Conservation (phyloP, 2,329 filamentous ascomycete genomes). For the Hypocrella siamensis region DNA sequence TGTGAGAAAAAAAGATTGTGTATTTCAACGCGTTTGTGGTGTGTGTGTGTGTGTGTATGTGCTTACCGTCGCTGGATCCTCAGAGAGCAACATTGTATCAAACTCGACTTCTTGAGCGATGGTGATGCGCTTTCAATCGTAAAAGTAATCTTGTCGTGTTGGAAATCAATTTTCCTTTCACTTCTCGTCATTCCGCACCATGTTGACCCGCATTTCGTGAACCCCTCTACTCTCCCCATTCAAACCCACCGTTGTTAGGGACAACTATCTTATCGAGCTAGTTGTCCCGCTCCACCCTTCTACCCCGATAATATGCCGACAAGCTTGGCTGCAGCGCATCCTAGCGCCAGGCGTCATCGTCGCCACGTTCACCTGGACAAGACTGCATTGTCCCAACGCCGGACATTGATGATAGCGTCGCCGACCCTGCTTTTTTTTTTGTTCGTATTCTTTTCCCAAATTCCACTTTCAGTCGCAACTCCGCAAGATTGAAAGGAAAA, state of each 20-base stretch:
- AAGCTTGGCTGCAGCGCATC: background rate
- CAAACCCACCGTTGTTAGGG: slow-evolving; percentile 3
- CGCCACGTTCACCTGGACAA: slow-evolving; percentile 1
- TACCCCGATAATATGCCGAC: slow-evolving; percentile 2
- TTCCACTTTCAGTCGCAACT: too few relatives aligned
- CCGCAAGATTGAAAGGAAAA: background rate
- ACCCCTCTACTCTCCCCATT: background rate
- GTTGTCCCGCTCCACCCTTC: background rate
- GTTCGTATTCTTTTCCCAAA: too few relatives aligned
- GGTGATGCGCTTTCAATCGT: too few relatives aligned
- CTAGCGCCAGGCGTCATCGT: slow-evolving; percentile 4
- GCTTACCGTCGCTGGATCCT: slow-evolving; percentile 72
- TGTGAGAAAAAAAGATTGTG: background rate
- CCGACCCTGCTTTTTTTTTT: too few relatives aligned
- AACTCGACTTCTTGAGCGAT: background rate
- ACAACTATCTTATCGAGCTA: slow-evolving; percentile 6
- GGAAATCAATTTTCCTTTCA: too few relatives aligned
- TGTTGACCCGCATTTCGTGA: background rate
- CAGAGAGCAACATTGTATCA: slow-evolving; percentile 71
- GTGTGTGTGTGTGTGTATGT: background rate
- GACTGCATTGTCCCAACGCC: too few relatives aligned
- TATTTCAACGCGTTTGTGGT: slow-evolving; percentile 1
- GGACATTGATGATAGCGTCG: too few relatives aligned
- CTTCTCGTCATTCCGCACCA: too few relatives aligned
- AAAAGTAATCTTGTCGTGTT: too few relatives aligned